Percentiles rank a stretch among this genome's conserved stretches.
phyloP scores from a whole-genome alignment of 2,329 filamentous ascomycete genomes.

The Diaporthe vaccinii region DNA sequence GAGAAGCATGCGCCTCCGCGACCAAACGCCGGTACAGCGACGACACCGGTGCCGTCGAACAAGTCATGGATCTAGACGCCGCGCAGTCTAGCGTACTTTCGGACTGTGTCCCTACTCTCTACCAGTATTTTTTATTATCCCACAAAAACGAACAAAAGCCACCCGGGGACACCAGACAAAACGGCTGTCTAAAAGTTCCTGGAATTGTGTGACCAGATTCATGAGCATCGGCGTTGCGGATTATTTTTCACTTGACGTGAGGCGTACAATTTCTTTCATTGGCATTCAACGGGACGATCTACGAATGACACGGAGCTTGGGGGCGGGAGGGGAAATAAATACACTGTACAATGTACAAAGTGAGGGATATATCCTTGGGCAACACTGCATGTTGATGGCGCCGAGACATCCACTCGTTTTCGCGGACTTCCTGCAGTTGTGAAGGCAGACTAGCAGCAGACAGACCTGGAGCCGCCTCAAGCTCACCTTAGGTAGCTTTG shows the following conservation, averaged over 20 bases:
- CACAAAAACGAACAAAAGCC: constrained; percentile 6
- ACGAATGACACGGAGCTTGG: not conserved
- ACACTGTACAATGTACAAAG: constrained; percentile 19
- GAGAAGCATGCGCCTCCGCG: constrained; percentile 31
- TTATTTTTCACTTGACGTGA: constrained; percentile 32
- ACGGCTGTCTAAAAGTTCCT: constrained; percentile 24
- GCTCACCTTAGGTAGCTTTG: constrained; percentile 30
- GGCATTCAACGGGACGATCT: constrained; percentile 11
- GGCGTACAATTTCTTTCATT: not conserved
- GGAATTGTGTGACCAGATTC: constrained; percentile 6
- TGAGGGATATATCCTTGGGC: constrained; percentile 37
- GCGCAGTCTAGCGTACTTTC: constrained; percentile 17
- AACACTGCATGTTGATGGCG: constrained; percentile 30
- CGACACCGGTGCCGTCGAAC: constrained; percentile 25
- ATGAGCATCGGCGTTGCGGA: constrained; percentile 39
- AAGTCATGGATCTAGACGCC: constrained; percentile 39
- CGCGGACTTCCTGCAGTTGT: not conserved
- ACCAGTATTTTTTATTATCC: constrained; percentile 12
- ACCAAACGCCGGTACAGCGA: constrained; percentile 24
- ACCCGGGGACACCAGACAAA: constrained; percentile 12
- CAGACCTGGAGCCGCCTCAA: constrained; percentile 3
- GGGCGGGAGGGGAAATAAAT: not conserved
- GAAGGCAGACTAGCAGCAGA: constrained; percentile 19
- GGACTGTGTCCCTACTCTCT: constrained; percentile 18
- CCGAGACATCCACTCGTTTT: constrained; percentile 35